phyloP scores from a whole-genome alignment of 1,284 basidiomycete species.

The Malassezia restricta region DNA sequence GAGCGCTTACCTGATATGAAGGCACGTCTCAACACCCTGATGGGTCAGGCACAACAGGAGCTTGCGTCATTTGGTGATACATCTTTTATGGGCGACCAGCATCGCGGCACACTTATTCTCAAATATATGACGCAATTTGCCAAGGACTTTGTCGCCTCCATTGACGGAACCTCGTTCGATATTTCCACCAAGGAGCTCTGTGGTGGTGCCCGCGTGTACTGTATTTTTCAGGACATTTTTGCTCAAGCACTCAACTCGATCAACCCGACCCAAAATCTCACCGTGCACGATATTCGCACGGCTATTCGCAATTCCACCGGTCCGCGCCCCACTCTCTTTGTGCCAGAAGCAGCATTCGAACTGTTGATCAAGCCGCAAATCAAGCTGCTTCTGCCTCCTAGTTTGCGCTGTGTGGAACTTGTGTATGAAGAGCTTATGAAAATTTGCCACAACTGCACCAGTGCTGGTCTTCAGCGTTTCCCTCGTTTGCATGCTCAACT shows the following conservation, averaged over 20 bases:
- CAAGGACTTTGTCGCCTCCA: conserved; percentile 89
- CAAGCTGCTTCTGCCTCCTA: conserved; percentile 84
- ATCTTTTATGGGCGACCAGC: conserved; percentile 79
- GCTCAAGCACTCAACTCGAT: conserved; percentile 80
- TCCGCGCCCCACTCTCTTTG: conserved; percentile 86
- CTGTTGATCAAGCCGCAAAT: conserved; percentile 97
- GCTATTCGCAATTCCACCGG: conserved; percentile 97
- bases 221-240: conserved; percentile 98
- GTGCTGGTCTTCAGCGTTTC: conserved; percentile 85
- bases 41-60: conserved; percentile 98
- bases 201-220: conserved; percentile 94
- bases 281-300: conserved; percentile 88
- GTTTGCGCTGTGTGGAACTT: conserved; percentile 86
- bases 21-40: conserved; percentile 88
- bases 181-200: conserved; percentile 97
- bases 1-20: conserved; percentile 99
- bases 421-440: conserved; percentile 99
- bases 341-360: conserved; percentile 94
- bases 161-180: conserved; percentile 93
- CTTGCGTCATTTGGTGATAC: conserved; percentile 89
- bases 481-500: conserved; percentile 83
- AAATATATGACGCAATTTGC: conserved; percentile 99
- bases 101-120: conserved; percentile 53
- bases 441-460: conserved; percentile 97
- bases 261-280: conserved; percentile 79